Evolutionary conservation across 1,284 basidiomycete genomes (phyloP).

Genomic region (Leccinum pachyderme): DNA sequence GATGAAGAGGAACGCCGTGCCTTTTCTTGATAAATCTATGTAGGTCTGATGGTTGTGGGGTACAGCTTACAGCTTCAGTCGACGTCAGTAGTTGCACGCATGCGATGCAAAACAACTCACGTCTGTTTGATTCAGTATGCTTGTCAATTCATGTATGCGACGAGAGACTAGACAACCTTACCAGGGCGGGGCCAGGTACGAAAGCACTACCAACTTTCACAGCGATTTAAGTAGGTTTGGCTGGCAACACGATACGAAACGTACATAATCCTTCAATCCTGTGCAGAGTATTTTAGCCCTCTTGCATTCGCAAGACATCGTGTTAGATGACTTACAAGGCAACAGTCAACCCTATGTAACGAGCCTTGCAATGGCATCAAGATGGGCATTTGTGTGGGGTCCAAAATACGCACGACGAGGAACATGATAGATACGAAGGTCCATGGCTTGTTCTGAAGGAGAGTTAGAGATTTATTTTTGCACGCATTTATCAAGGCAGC

Average conservation of each 20-base stretch:
- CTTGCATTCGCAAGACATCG: background rate
- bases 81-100: background rate
- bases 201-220: constrained; percentile 16
- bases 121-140: constrained; percentile 3
- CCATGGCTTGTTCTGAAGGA: constrained; percentile 19
- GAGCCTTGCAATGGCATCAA: constrained; percentile 17
- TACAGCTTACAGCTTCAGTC: constrained; percentile 17
- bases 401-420: constrained; percentile 14
- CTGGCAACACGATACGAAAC: background rate
- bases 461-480: background rate
- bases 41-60: background rate
- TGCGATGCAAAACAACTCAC: constrained; percentile 5
- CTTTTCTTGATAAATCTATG: constrained; percentile 4
- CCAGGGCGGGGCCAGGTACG: constrained; percentile 17
- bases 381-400: background rate
- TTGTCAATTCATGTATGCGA: background rate
- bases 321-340: constrained; percentile 11
- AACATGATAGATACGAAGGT: constrained; percentile 17
- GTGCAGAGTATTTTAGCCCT: background rate
- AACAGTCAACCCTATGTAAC: constrained; percentile 17
- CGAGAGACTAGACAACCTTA: background rate
- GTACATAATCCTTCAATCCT: constrained; percentile 14
- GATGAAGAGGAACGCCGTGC: constrained; percentile 6
- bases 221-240: background rate
- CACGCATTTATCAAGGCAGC: background rate